Percentiles rank a stretch among this genome's conserved stretches.
phyloP scores from a whole-genome alignment of 169 alveolate species.

The Eimeria praecox region DNA sequence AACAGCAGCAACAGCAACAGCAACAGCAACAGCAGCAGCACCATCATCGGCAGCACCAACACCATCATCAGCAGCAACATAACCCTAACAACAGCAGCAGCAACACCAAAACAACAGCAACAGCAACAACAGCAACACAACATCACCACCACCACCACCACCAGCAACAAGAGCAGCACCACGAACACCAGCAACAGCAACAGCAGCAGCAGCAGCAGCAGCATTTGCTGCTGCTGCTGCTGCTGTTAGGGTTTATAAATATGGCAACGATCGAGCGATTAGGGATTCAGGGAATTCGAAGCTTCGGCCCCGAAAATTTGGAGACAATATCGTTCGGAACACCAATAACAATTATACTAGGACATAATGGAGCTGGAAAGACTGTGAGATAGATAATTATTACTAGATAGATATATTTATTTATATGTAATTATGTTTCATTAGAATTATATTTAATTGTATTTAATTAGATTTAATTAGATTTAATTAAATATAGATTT shows the following conservation, averaged over 20 bases:
- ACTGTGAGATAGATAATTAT: slow-evolving; percentile 95
- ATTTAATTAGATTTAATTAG: too few species aligned
- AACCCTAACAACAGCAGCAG: background rate
- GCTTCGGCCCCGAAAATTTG: slow-evolving; percentile 95
- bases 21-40: slow-evolving; percentile 24
- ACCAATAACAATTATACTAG: slow-evolving; percentile 98
- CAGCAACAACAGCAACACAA: slow-evolving; percentile 9
- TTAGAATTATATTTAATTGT: too few species aligned
- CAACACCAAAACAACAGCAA: background rate
- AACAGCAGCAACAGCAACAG: background rate
- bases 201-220: slow-evolving; percentile 1
- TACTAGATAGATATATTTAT: too few species aligned
- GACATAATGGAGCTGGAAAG: slow-evolving; percentile 99
- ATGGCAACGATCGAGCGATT: slow-evolving; percentile 93
- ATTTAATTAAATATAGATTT: too few species aligned
- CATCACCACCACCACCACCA: background rate
- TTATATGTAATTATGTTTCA: too few species aligned
- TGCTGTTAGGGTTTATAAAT: background rate
- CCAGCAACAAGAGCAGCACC: background rate
- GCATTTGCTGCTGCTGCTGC: background rate
- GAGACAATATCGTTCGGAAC: slow-evolving; percentile 95
- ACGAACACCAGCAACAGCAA: background rate
- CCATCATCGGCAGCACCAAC: background rate
- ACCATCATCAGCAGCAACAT: background rate
- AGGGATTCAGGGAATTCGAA: slow-evolving; percentile 97